Base-by-base conservation (phyloP, 108 stramenopile species). In the Fistulifera pelliculosa region DNA sequence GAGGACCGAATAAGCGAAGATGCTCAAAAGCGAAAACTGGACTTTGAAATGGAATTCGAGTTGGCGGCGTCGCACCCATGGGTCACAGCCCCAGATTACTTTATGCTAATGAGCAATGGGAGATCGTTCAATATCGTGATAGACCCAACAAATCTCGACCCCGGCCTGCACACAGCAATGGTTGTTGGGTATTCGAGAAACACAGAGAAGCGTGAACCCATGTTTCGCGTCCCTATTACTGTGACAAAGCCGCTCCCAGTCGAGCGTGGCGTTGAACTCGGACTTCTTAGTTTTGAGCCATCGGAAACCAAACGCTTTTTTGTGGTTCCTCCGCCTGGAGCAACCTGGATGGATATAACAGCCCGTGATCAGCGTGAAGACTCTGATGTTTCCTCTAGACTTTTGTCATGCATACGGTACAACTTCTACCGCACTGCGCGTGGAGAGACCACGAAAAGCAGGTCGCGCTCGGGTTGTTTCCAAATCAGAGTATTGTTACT, bases 141-240 rank as follows among this genome's bases (percentile, higher is more conserved):
- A 26, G 81, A 94, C 71, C 76, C 88, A 4, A 58, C 69, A 1
- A 39, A 52, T 43, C 63, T 94, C 26, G 41, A 68, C 2, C 73
- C 69, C 4, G 93, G 89, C 15, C 72, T 86, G 10, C 88, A 93
- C 62, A 80, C 61, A 41, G 80, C 82, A 7, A 69, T 60, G 18
- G 66, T 93, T 27, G 25, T 59, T 42, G 87, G 76, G 0, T 52
- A 41, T 41, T 77, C 81, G 58, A 19, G 71, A 7, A 61, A 65
- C n/a, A 38, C 71, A 49, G 61, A 68, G 31, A 60, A 51, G 6
- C 49, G 70, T 7, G 81, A 84, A 0, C 43, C 66, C 8, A 16
- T 81, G 16, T 90, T 85, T 55, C 48, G 52, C 43, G 51, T 88
- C 15, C 92, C 92, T 23, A 79, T 94, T 50, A 87, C 87, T 1